These are phyloP conservation scores for Podila minutissima DNA, from an alignment of 192 early-diverging fungal species.

Conservation along the genomic window DNA sequence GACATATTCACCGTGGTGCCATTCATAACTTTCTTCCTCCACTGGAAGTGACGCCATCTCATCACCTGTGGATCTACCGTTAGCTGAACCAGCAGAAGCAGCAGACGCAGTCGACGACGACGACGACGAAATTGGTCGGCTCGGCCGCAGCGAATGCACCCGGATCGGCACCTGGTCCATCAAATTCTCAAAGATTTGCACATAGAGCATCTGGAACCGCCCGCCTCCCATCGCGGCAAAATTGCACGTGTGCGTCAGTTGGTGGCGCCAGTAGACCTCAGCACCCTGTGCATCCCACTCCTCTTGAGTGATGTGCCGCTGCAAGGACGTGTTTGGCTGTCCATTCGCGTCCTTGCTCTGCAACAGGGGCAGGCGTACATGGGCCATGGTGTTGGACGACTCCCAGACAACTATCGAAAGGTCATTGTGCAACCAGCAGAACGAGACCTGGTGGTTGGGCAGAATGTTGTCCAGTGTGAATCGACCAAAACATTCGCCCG, in stretches of 20 bases:
- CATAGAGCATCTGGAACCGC: conserved; percentile 45
- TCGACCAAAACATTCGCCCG: conserved; percentile 43
- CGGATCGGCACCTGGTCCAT: conserved; percentile 43
- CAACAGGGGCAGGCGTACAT: conserved; percentile 38
- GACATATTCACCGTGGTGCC: conserved; percentile 44
- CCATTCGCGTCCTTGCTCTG: conserved; percentile 2
- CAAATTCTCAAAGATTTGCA: conserved; percentile 43
- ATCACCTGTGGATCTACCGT: not conserved
- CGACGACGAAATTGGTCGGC: not conserved
- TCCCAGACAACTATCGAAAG: conserved; percentile 52
- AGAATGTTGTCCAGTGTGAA: conserved; percentile 46
- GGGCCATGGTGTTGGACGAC: conserved; percentile 45
- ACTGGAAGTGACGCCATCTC: not conserved
- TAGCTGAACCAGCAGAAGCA: not conserved
- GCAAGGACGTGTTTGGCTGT: not conserved
- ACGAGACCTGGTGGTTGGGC: conserved; percentile 41
- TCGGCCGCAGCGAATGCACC: conserved; percentile 33
- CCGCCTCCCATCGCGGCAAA: conserved; percentile 52
- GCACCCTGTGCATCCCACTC: conserved; percentile 51
- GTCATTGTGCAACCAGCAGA: conserved; percentile 51
- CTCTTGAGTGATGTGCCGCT: conserved; percentile 38
- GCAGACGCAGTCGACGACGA: not conserved
- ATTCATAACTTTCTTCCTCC: conserved; percentile 10
- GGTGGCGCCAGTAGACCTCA: conserved; percentile 46
- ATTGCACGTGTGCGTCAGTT: conserved; percentile 40